Evolutionary conservation across 1,284 basidiomycete genomes (phyloP).

Genomic region (Gymnopus androsaceus): DNA sequence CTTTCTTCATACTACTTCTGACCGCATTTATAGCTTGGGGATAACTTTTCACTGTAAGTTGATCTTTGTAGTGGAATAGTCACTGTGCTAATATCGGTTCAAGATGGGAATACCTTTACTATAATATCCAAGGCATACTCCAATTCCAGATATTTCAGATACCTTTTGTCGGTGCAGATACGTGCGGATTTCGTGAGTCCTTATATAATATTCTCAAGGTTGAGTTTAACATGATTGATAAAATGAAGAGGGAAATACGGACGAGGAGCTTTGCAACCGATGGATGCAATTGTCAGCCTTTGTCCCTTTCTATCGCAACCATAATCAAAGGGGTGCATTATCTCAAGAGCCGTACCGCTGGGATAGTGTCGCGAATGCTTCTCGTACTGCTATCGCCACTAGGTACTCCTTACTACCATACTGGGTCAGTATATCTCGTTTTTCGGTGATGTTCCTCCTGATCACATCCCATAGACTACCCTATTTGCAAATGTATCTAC

Average conservation of each 20-base stretch:
- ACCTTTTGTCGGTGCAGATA: slow-evolving; percentile 77
- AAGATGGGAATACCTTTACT: slow-evolving; percentile 60
- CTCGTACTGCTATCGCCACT: slow-evolving; percentile 65
- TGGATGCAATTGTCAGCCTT: slow-evolving; percentile 84
- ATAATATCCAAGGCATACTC: slow-evolving; percentile 65
- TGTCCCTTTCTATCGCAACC: slow-evolving; percentile 73
- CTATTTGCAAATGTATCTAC: slow-evolving; percentile 71
- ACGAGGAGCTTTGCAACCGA: slow-evolving; percentile 80
- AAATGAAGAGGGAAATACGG: slow-evolving; percentile 60
- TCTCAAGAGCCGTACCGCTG: slow-evolving; percentile 76
- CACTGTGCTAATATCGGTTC: not conserved
- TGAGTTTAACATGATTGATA: slow-evolving; percentile 10
- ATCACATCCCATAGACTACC: slow-evolving; percentile 51
- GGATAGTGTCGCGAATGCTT: slow-evolving; percentile 75
- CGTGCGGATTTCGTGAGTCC: slow-evolving; percentile 61
- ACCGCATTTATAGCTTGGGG: slow-evolving; percentile 55
- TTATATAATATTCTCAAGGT: not conserved
- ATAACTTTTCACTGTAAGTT: slow-evolving; percentile 64
- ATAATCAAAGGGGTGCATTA: slow-evolving; percentile 62
- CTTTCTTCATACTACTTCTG: slow-evolving; percentile 3
- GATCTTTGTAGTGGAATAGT: not conserved
- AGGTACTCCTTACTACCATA: slow-evolving; percentile 74
- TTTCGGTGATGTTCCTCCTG: slow-evolving; percentile 5
- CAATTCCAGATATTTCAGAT: slow-evolving; percentile 80
- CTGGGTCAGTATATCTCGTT: slow-evolving; percentile 52